phyloP scores from a whole-genome alignment of 148 eudicot species.

The Spergularia bocconei region DNA sequence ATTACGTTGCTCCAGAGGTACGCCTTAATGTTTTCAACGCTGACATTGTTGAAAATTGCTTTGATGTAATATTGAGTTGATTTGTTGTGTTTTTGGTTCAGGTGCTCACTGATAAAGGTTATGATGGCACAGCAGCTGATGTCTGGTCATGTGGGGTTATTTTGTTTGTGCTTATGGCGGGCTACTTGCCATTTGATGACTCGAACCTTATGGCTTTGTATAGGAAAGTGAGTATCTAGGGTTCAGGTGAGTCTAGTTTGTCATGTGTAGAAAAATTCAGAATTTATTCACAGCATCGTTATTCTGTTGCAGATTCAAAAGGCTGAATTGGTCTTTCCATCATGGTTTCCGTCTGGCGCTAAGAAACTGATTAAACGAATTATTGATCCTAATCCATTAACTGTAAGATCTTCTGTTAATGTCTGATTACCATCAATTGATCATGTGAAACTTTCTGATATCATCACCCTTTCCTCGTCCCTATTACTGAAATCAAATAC shows the following conservation, averaged over 20 bases:
- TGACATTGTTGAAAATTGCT: background rate
- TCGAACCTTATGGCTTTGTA: conserved; percentile 60
- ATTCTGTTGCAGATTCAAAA: conserved; percentile 52
- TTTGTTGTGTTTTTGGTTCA: conserved; percentile 30
- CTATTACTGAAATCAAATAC: conserved; percentile 2
- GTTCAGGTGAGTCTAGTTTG: background rate
- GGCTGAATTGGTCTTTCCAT: conserved; percentile 56
- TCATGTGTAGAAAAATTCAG: background rate
- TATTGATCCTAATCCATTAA: conserved; percentile 79
- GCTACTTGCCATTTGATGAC: conserved; percentile 85
- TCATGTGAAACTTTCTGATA: background rate
- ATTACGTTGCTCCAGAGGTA: conserved; percentile 97
- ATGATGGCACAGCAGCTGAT: conserved; percentile 82
- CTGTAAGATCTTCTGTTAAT: conserved; percentile 45
- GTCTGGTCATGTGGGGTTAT: conserved; percentile 93
- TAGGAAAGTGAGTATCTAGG: conserved; percentile 49
- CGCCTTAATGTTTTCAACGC: background rate
- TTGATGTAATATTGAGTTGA: background rate
- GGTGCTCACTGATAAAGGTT: conserved; percentile 84
- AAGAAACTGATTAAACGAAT: conserved; percentile 61
- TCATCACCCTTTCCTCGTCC: background rate
- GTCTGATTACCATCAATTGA: background rate
- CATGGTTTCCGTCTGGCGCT: conserved; percentile 72
- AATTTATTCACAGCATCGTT: conserved; percentile 2
- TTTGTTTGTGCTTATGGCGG: conserved; percentile 90